phyloP scores from a whole-genome alignment of 2,329 filamentous ascomycete species.

The Fusarium sp. region DNA sequence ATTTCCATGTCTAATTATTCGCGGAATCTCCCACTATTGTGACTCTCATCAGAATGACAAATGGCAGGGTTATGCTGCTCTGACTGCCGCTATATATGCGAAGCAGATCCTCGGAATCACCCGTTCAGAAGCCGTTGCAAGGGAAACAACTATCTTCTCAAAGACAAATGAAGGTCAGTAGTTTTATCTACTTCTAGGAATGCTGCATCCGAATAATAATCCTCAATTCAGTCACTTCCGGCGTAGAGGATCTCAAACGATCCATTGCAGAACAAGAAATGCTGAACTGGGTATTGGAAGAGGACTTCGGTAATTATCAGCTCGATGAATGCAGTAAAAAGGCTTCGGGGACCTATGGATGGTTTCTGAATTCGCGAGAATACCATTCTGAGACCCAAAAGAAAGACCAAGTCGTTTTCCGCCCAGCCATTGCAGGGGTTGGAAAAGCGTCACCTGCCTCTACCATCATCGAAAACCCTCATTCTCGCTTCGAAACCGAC shows the following conservation, averaged over 20 bases:
- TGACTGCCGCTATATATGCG: neutral
- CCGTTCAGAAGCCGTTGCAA: fast-evolving
- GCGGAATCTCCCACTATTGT: neutral
- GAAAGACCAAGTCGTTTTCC: neutral
- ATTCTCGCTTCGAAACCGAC: too few relatives aligned
- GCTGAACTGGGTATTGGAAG: fast-evolving
- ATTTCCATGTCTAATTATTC: neutral
- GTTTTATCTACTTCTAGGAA: fast-evolving
- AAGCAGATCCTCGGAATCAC: fast-evolving
- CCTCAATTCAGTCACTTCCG: neutral
- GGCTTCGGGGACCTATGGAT: fast-evolving
- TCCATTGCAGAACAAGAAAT: neutral
- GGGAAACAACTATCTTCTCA: fast-evolving
- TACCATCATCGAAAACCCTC: too few relatives aligned
- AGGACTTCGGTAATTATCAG: fast-evolving
- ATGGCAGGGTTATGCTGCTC: neutral
- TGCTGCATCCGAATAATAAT: fast-evolving
- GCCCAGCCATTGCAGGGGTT: fast-evolving
- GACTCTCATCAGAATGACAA: neutral
- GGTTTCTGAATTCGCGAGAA: neutral
- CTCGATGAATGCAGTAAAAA: neutral
- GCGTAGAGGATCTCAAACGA: fast-evolving
- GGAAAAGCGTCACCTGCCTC: too few relatives aligned
- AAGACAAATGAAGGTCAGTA: fast-evolving
- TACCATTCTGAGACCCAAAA: neutral